Base-by-base conservation (phyloP, 352 stramenopile genomes). In the Phytophthora agathidicida region DNA sequence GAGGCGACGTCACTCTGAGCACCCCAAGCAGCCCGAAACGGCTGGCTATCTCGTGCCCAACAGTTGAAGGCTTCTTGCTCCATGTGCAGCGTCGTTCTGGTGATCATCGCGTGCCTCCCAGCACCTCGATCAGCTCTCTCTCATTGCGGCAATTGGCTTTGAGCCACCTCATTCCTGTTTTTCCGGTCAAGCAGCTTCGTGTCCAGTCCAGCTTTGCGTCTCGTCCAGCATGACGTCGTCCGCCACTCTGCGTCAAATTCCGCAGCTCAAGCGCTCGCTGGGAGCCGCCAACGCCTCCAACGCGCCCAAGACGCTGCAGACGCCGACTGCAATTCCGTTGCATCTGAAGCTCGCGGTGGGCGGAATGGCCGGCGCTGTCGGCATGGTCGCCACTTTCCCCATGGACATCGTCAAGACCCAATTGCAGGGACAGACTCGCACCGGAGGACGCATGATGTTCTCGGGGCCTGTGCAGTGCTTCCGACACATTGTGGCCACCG, bases 321-420 rank as follows among this genome's bases (percentile, higher is more conserved):
- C 49, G 7, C 20, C 54, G 16, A 61, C 70, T 41, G 56, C 68
- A 46, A 88, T 96, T 39, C 84, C 86, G 31, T 81, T 96, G 44
- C 62, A 91, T 47, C 69, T 79, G 60, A 93, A 97, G 62, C 85
- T 98, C 24, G 74, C 74, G 6, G 74, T 98, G 14, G 89, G 89
- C 33, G 85, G 84, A 28, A 75, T 97, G 36, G 91, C 92, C 6
- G 91, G 91, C 8, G 83, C 84, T 47, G 75, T 97, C 30, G 92
- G 89, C 38, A 87, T 91, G 49, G 73, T 78, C 30, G 60, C 83
- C 8, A 94, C 96, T 9, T 98, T 96, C 75, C 91, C 92, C 35
- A 87, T 98, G 50, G 93, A 98, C 75, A 86, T 98, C 43, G 80
- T 97, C 61, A 98, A 98, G 77, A 98, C 93, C 11, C 80, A 95